Evolutionary conservation across 164 flowering plant species (phyloP), one percentile per base, ranked within the genome.

Genomic region (Umbilicus rupestris): DNA sequence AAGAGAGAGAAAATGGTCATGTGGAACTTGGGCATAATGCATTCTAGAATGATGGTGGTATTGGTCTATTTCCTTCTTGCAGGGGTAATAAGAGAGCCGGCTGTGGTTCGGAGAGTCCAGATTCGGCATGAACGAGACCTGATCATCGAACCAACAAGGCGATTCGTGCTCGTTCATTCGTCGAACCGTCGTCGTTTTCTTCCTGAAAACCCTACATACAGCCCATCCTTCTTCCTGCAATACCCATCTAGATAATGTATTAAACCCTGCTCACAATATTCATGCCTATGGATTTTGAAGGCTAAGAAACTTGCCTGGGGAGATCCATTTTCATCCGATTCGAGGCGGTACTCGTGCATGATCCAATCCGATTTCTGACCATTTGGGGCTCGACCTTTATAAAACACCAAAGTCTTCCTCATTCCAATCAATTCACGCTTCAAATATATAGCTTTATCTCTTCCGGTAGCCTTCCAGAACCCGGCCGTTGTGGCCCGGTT

Each of bases 191-290:
- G 86, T 65, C 20, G 78, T 71, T 76, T 79, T 80, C 76, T 88
- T 90, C 86, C 85, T 90, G 84, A 90, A 90, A 20, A 83, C 97
- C 57, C 92, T 81, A 69, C 96, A 90, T 6, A 90, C 91, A n/a
- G 79, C 96, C 97, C 97, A 90, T 1, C 97, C 97, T 76, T 90
- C 97, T 78, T 90, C 97, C 85, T 89, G 84, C 69, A 44, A 28
- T 15, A 20, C 17, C 3, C 5, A 46, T 22, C 26, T 31, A 15
- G 3, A 35, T n/a, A 29, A 5, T 28, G 29, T 26, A 26, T 4
- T 1, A 10, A 10, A 42, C 8, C 45, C 14, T 16, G 8, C 45
- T 5, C 14, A 31, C 29, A 33, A n/a, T n/a, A 29, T 19, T 30
- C n/a, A 30, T 30, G 6, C 28, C 35, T 14, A 39, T 33, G 33